Percentiles rank a stretch among this genome's conserved stretches.
These are phyloP conservation scores for Oxytropis ochrocephala DNA, from an alignment of 306 rosid genomes.

Conservation along the genomic window DNA sequence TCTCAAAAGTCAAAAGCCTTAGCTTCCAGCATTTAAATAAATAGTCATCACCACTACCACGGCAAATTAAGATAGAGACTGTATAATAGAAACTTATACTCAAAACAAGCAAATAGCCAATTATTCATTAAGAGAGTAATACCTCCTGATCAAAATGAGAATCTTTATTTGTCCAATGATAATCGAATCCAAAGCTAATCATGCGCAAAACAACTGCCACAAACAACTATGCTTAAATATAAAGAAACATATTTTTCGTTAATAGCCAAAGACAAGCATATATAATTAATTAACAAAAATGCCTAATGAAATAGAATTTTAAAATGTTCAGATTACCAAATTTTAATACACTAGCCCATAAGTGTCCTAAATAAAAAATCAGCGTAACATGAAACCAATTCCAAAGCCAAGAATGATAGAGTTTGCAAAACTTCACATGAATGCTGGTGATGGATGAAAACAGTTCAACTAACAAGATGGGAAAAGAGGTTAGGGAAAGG, in stretches of 20 bases:
- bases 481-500: not conserved
- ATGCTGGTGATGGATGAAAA: slow-evolving; percentile 2
- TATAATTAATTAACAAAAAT: not conserved
- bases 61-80: not conserved
- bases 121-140: slow-evolving; percentile 11
- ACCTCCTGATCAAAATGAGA: slow-evolving; percentile 73
- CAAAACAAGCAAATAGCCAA: slow-evolving; percentile 7
- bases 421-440: not conserved
- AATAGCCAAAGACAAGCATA: not conserved
- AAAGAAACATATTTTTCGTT: not conserved
- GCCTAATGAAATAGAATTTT: not conserved
- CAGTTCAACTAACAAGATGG: not conserved
- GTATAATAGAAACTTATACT: not conserved
- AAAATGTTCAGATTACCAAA: not conserved
- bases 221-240: slow-evolving; percentile 24
- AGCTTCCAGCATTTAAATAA: not conserved
- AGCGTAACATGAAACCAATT: not conserved
- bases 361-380: slow-evolving; percentile 8
- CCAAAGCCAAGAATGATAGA: slow-evolving; percentile 6
- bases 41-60: slow-evolving; percentile 14
- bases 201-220: slow-evolving; percentile 86
- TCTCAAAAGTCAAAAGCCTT: slow-evolving; percentile 10
- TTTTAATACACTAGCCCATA: not conserved
- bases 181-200: slow-evolving; percentile 94
- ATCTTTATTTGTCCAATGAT: slow-evolving; percentile 67